Evolutionary conservation across 1,284 basidiomycete species (phyloP).

Genomic region (Microbotryum scabiosae): DNA sequence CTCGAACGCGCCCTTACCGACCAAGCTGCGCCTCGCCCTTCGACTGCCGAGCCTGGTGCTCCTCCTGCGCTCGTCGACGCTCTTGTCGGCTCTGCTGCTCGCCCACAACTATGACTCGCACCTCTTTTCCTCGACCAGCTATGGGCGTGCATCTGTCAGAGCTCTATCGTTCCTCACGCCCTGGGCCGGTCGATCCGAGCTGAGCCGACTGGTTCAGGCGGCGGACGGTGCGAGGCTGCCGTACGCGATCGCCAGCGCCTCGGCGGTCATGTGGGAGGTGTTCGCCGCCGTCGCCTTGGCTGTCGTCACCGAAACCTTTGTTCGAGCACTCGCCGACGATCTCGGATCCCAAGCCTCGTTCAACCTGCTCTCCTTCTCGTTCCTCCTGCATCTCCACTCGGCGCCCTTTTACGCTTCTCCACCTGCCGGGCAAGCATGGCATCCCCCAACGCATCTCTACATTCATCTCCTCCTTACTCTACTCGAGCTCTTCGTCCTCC

Average conservation of each 20-base stretch:
- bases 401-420: not conserved
- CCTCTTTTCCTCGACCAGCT: not conserved
- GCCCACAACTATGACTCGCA: no score
- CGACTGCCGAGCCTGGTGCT: constrained; percentile 4
- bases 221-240: not conserved
- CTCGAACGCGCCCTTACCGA: not conserved
- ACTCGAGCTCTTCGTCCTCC: constrained; percentile 18
- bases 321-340: constrained; percentile 20
- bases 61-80: not conserved
- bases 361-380: constrained; percentile 29
- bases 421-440: not conserved
- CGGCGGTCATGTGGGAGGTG: constrained; percentile 9
- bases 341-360: constrained; percentile 8
- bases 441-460: constrained; percentile 11
- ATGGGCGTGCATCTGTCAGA: not conserved
- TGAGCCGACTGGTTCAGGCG: not conserved
- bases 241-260: not conserved
- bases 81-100: no score
- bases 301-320: constrained; percentile 18
- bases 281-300: constrained; percentile 12
- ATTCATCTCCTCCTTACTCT: constrained; percentile 17
- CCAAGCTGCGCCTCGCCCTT: constrained; percentile 1
- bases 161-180: not conserved
- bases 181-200: constrained; percentile 4
- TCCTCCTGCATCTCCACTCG: constrained; percentile 29